Evolutionary conservation across 306 rosid species (phyloP), one percentile per base, ranked within the genome.

Genomic region (Trifolium pratense): DNA sequence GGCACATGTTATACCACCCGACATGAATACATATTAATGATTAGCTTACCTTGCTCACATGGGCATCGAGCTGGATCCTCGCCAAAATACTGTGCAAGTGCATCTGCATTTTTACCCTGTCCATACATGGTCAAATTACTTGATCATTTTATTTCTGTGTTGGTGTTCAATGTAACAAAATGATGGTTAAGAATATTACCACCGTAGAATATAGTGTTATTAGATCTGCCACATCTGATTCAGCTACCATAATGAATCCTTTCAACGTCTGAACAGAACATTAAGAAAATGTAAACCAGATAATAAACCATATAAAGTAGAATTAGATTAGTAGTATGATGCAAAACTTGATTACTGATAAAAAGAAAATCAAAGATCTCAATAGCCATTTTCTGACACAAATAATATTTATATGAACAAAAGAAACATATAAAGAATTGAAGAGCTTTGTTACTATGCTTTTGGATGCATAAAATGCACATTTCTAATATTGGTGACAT

Each of bases 41-140:
- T 18, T 68, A 73, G 77, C 84, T 79, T 83, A 91, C 99, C 97
- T 87, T 95, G 99, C 77, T 95, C 99, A 79, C 90, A 90, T 17
- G 97, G 97, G 85, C 82, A 91, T 13, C 89, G 86, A 17, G 92
- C 82, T 69, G 99, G 99, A 84, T 95, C 97, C 89, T 95, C 99
- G 9, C 93, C 93, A 70, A 95, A 91, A 82, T 95, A 95, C 32
- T 78, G 80, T 25, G 96, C 97, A 77, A 95, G 97, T 52, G 89
- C 93, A 86, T 95, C 99, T 2, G 99, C 99, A 67, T 87, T 89
- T 87, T 91, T 89, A 82, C 99, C 99, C 99, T 95, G 96, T 56
- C 71, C 84, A 79, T 60, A 80, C 83, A 79, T 57, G 75, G 52
- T 77, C 66, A 70, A 21, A 78, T 61, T 53, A 67, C 69, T 51